A percentile compares a stretch with the other conserved stretches of the same genome.
These are phyloP conservation scores for Limonomyces culmigenus DNA, from an alignment of 1,284 basidiomycete species.

Conservation along the genomic window DNA sequence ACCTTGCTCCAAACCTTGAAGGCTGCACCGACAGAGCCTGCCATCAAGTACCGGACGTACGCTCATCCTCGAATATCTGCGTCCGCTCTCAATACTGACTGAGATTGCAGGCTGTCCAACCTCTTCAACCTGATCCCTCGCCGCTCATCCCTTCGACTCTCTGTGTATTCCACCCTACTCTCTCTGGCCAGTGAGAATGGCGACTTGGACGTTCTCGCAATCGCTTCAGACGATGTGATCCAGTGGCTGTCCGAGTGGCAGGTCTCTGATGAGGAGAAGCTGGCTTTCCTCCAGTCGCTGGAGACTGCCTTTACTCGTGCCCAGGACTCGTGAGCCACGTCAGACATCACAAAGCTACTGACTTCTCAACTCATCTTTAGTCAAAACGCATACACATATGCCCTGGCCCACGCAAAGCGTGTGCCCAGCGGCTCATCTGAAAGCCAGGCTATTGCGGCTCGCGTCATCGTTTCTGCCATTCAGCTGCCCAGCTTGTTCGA, in stretches of 20 bases:
- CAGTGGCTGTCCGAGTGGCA: slow-evolving; percentile 71
- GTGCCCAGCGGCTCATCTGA: slow-evolving; percentile 34
- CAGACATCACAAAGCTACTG: slow-evolving; percentile 3
- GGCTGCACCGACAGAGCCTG: slow-evolving; percentile 29
- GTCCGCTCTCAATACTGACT: slow-evolving; percentile 4
- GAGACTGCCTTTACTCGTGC: slow-evolving; percentile 44
- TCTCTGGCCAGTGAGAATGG: slow-evolving; percentile 46
- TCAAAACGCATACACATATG: slow-evolving; percentile 43
- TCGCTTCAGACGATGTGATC: slow-evolving; percentile 46
- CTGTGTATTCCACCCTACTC: slow-evolving; percentile 54
- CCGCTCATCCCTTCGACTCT: slow-evolving; percentile 46
- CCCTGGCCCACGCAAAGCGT: slow-evolving; percentile 40
- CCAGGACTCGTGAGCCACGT: slow-evolving; percentile 36
- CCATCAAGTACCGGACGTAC: slow-evolving; percentile 58
- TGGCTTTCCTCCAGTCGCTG: slow-evolving; percentile 51
- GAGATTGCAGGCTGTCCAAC: slow-evolving; percentile 53
- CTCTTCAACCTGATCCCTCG: slow-evolving; percentile 74
- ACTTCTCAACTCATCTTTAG: neutral
- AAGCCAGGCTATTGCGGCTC: slow-evolving; percentile 36
- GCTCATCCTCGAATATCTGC: slow-evolving; percentile 9
- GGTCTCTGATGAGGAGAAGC: slow-evolving; percentile 48
- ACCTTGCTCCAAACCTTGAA: slow-evolving; percentile 38
- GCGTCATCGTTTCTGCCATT: slow-evolving; percentile 49
- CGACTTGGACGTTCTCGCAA: slow-evolving; percentile 52
- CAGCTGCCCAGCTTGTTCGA: slow-evolving; percentile 59